Evolutionary conservation across 2,329 filamentous ascomycete species (phyloP).

Genomic region (Aspergillus melleus): DNA sequence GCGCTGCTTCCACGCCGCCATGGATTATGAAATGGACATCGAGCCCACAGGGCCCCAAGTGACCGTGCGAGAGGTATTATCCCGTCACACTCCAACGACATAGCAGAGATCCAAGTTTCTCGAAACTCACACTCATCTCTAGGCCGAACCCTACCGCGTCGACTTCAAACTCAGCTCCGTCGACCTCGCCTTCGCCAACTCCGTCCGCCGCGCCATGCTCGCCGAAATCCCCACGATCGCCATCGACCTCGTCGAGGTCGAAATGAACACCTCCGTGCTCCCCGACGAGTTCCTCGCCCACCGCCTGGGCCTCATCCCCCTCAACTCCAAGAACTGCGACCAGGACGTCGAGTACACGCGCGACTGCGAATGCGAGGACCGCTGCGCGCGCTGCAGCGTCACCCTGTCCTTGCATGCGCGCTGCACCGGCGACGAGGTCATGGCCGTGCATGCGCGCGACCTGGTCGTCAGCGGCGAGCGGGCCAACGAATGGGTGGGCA

Average conservation of each 20-base stretch:
- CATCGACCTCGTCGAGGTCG: constrained; percentile 91
- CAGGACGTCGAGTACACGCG: constrained; percentile 79
- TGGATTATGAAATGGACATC: constrained; percentile 51
- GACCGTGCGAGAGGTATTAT: constrained; percentile 46
- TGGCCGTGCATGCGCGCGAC: constrained; percentile 93
- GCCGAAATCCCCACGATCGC: constrained; percentile 93
- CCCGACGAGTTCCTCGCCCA: constrained; percentile 96
- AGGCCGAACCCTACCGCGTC: constrained; percentile 80
- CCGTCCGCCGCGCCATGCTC: constrained; percentile 84
- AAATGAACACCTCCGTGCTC: constrained; percentile 90
- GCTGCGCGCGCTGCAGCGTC: constrained; percentile 89
- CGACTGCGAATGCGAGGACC: constrained; percentile 95
- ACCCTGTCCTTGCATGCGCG: constrained; percentile 80
- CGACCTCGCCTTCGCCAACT: constrained; percentile 89
- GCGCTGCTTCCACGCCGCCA: constrained; percentile 28
- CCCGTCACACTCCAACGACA: not conserved
- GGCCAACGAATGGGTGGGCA: constrained; percentile 72
- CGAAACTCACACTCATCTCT: constrained; percentile 4
- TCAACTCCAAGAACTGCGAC: constrained; percentile 80
- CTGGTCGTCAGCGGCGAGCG: constrained; percentile 70
- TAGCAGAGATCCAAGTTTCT: not conserved
- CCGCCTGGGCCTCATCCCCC: constrained; percentile 83
- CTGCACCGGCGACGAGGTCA: constrained; percentile 81
- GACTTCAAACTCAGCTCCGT: constrained; percentile 90
- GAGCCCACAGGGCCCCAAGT: constrained; percentile 50